phyloP scores from a whole-genome alignment of 164 flowering plant genomes.

The Brasenia schreberi region DNA sequence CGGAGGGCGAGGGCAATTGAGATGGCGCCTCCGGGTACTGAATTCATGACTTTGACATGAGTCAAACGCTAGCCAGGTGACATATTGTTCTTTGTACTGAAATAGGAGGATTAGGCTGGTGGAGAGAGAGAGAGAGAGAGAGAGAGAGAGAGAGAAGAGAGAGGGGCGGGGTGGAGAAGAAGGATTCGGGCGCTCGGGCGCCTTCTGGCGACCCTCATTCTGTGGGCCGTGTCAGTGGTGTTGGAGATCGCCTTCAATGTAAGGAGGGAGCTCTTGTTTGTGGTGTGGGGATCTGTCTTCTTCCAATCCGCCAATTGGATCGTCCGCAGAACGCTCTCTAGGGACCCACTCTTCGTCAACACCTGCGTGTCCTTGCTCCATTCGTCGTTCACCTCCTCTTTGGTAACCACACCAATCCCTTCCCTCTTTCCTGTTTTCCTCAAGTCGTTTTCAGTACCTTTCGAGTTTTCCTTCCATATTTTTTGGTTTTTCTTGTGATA shows the following conservation, averaged over 20 bases:
- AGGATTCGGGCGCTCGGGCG: slow-evolving; percentile 23
- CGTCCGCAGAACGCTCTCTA: slow-evolving; percentile 37
- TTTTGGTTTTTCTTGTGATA: too few relatives aligned
- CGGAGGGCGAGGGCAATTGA: too few relatives aligned
- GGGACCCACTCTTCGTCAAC: slow-evolving; percentile 79
- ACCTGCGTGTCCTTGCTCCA: slow-evolving; percentile 83
- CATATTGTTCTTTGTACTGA: too few relatives aligned
- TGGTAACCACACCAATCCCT: slow-evolving; percentile 25
- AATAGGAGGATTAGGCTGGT: too few relatives aligned
- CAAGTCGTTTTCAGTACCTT: neutral
- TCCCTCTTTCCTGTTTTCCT: neutral
- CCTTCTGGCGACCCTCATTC: slow-evolving; percentile 63
- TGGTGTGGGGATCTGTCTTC: slow-evolving; percentile 49
- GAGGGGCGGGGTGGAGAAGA: slow-evolving; percentile 7
- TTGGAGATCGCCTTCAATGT: slow-evolving; percentile 56
- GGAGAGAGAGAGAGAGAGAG: neutral
- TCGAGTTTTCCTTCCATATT: too few relatives aligned
- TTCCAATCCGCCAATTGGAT: slow-evolving; percentile 66
- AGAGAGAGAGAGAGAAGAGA: neutral
- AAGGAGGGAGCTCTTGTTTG: slow-evolving; percentile 39
- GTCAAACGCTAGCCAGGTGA: too few relatives aligned
- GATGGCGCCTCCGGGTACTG: too few relatives aligned
- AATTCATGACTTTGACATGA: too few relatives aligned
- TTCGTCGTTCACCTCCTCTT: slow-evolving; percentile 62
- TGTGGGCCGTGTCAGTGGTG: slow-evolving; percentile 67